Evolutionary conservation across 1,139 yeast genomes (phyloP), one percentile per base, ranked within the genome.

Genomic region (Kodamaea suecica): DNA sequence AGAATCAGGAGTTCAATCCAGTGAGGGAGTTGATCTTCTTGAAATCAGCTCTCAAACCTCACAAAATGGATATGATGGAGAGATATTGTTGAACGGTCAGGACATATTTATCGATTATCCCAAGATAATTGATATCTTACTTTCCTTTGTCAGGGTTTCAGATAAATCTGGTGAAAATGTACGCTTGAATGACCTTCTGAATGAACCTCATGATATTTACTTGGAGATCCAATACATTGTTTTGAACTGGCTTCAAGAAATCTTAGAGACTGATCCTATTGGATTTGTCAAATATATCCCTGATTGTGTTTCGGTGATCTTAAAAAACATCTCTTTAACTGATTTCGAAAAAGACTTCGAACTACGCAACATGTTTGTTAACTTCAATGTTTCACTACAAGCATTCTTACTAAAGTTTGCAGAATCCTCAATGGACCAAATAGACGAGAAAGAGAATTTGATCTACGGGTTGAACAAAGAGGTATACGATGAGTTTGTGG

Each of bases 71-170:
- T 39, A 41, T 20, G 82, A 78, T 15, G 85, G 79, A 14, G 47
- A 49, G 4, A 61, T 79, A 7, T 83, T 83, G 48, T 68, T 82
- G 12, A 86, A 86, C 3, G 97, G 97, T 0, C 96, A 88, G 53
- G 95, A 92, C 52, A 81, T 88, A 14, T 78, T 76, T 42, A 73
- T 92, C 33, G 94, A 90, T 57, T 87, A 80, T 50, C 78, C 88
- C 4, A 84, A 78, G 48, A 81, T 92, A 31, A 81, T 88, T 33
- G 86, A 80, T 38, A 88, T 90, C 30, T 61, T 92, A 29, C 76
- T 92, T 21, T 78, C 88, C 2, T 87, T 87, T 45, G 66, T 94
- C 34, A 84, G 85, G 42, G 76, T 83, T 1, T 36, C 46, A 1
- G 54, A 50, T 17, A 53, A 44, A 8, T 49, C 43, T 20, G 41